Conservation (phyloP, 2,329 filamentous ascomycete genomes). For the Cladosporium velox region DNA sequence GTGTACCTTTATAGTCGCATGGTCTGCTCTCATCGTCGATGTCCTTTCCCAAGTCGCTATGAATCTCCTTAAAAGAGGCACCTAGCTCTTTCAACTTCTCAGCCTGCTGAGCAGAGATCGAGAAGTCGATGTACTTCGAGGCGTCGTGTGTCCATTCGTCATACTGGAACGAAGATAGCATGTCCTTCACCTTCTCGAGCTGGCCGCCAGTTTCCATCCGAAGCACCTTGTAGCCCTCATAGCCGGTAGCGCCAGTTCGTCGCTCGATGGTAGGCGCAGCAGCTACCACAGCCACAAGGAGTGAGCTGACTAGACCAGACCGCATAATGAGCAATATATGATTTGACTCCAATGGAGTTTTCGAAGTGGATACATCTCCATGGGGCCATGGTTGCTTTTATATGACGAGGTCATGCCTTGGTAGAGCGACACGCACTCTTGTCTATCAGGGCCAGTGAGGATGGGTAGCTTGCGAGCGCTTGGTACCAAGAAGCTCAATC, state of each 20-base stretch:
- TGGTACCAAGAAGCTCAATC: neutral
- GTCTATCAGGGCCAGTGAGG: neutral
- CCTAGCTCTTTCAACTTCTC: slow-evolving; percentile 37
- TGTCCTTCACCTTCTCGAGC: slow-evolving; percentile 29
- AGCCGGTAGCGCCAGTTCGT: slow-evolving; percentile 23
- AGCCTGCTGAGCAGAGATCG: slow-evolving; percentile 16
- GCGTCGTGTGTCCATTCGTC: slow-evolving; percentile 32
- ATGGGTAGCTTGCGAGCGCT: neutral
- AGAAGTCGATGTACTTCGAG: slow-evolving; percentile 32
- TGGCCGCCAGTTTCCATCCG: slow-evolving; percentile 16
- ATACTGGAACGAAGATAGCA: slow-evolving; percentile 40
- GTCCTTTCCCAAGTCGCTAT: slow-evolving; percentile 47
- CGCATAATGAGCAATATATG: neutral
- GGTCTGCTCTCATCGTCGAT: slow-evolving; percentile 34
- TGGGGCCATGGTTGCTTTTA: neutral
- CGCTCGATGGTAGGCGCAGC: slow-evolving; percentile 1
- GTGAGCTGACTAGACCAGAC: neutral
- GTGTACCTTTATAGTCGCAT: slow-evolving; percentile 9
- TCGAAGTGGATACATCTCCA: neutral
- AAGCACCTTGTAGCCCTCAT: slow-evolving; percentile 45
- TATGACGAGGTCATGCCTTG: neutral
- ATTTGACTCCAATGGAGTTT: neutral
- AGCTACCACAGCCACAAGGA: slow-evolving; percentile 1
- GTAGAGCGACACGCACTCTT: neutral
- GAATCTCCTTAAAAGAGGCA: slow-evolving; percentile 41